Conservation (phyloP, 2,329 filamentous ascomycete species). For the Nothophaeocryptopus gaeumannii region DNA sequence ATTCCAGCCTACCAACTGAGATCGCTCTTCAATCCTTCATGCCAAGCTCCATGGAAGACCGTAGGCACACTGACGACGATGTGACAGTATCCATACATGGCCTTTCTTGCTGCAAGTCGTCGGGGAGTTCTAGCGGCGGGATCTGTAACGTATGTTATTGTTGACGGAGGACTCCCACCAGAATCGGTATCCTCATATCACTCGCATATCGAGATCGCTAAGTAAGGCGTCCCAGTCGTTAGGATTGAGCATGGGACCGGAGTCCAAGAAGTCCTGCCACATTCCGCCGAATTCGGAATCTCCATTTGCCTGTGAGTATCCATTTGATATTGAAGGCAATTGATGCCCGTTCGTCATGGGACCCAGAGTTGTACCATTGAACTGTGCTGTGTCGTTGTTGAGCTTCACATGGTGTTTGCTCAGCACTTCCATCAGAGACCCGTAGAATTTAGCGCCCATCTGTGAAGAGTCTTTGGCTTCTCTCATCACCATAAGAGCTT, state of each 20-base stretch:
- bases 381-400: conserved; percentile 3
- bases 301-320: neutral
- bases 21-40: too few species aligned
- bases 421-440: conserved; percentile 25
- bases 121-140: neutral
- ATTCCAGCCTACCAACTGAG: too few species aligned
- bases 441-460: conserved; percentile 21
- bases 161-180: too few species aligned
- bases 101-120: too few species aligned
- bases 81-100: too few species aligned
- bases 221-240: conserved; percentile 24
- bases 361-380: neutral
- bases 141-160: neutral
- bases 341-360: too few species aligned
- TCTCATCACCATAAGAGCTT: conserved; percentile 27
- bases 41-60: too few species aligned
- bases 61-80: too few species aligned
- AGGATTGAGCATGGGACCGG: conserved; percentile 15
- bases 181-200: neutral
- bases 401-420: conserved; percentile 27
- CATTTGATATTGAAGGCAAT: too few species aligned
- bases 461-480: conserved; percentile 17
- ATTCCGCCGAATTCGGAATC: conserved; percentile 23
- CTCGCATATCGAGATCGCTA: conserved; percentile 21
- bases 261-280: conserved; percentile 28